A percentile compares a stretch with the other conserved stretches of the same genome.
phyloP scores from a whole-genome alignment of 2,329 filamentous ascomycete species.

The Fusarium chaquense region DNA sequence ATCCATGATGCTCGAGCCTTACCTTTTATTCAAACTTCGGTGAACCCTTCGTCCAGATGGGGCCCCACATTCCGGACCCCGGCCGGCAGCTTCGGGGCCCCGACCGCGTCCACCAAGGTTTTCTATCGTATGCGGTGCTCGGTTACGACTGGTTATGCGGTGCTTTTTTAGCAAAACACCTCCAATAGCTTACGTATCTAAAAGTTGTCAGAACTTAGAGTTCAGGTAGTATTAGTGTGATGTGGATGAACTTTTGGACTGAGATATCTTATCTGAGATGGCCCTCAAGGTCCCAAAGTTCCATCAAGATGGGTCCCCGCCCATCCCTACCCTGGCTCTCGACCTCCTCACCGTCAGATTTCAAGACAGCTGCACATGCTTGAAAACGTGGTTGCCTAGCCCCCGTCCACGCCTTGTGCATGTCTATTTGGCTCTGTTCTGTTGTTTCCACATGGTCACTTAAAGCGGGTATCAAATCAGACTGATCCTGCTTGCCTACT shows the following conservation, averaged over 20 bases:
- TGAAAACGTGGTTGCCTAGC: conserved; percentile 38
- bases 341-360: conserved; percentile 28
- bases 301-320: conserved; percentile 5
- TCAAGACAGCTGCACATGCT: conserved; percentile 5
- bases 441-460: conserved; percentile 2
- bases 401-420: conserved; percentile 8
- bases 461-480: conserved; percentile 12
- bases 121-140: conserved; percentile 3
- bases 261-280: conserved; percentile 6
- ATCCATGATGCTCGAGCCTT: conserved; percentile 6
- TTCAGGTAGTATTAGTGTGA: neutral
- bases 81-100: conserved; percentile 25
- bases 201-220: neutral
- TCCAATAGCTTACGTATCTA: conserved; percentile 1
- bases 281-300: conserved; percentile 16
- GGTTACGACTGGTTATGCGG: conserved; percentile 11
- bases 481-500: neutral
- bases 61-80: conserved; percentile 28
- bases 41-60: conserved; percentile 9
- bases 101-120: conserved; percentile 7
- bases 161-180: neutral
- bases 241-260: neutral
- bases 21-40: conserved; percentile 4
- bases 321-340: conserved; percentile 4
- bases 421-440: conserved; percentile 8